Base-by-base conservation (phyloP, 2,329 filamentous ascomycete species). In the Xylogone sp. region DNA sequence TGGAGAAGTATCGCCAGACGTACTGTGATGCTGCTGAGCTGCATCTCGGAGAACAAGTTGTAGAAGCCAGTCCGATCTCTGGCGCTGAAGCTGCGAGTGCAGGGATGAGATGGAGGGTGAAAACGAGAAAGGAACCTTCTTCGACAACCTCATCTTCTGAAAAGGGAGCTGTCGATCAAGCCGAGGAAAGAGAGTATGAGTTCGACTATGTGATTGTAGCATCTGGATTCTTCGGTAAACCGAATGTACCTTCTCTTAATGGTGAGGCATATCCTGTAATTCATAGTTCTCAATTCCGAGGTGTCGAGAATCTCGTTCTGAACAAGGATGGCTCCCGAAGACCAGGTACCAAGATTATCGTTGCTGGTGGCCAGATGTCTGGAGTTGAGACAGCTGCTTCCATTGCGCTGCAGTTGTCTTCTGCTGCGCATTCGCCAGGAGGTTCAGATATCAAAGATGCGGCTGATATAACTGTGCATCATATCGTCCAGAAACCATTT, bases 321-420 rank as follows among this genome's bases (percentile, higher is more conserved):
- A 69, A 68, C 0, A 63, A 68, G 10, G 51, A 49, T 42, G 58
- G 19, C 59, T 68, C 0, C 64, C 70, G 2, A 50, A 62, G 0
- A 1, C 43, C 49, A 4, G 74, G 74, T 1, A 79, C 81, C 18
- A 88, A 84, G 61, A 82, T 94, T 16, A 74, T 90, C 1, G 75
- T 95, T 0, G 81, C 91, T 1, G 90, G 90, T 1, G 89, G 88
- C 0, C 88, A 91, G 60, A 91, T 94, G 78, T 93, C 88, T 2
- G 89, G 88, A 0, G 81, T 88, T 4, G 90, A 95, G 70, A 86
- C 86, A 46, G 86, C 88, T 0, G 84, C 82, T 9, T 83, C 84
- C 2, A 80, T 92, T 46, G 88, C 87, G 10, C 75, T 82, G 3
- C 83, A 91, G 55, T 67, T 93, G 1, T 92, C 88, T 0, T 83